Evolutionary conservation across 345 rosid genomes (phyloP).

Genomic region (Pistacia vera): DNA sequence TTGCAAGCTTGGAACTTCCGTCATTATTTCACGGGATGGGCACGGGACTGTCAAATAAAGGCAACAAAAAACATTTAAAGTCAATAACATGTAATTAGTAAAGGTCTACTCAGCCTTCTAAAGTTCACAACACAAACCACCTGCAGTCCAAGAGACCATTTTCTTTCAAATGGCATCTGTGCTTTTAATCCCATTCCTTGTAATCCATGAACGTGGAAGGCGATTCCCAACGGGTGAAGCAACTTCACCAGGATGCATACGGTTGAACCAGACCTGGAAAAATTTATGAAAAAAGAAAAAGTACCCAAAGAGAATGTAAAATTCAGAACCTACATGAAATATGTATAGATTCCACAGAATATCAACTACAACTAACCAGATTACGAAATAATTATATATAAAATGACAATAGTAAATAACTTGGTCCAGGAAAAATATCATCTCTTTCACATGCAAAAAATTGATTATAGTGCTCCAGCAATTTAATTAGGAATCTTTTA

Average conservation of each 20-base stretch:
- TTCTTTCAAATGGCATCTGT: slow-evolving; percentile 63
- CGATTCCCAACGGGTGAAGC: slow-evolving; percentile 55
- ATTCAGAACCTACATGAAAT: neutral
- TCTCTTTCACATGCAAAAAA: neutral
- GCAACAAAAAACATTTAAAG: neutral
- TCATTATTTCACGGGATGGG: slow-evolving; percentile 95
- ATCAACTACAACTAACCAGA: neutral
- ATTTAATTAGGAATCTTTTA: neutral
- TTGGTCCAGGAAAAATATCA: neutral
- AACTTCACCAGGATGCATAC: slow-evolving; percentile 62
- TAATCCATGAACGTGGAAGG: slow-evolving; percentile 68
- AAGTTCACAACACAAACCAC: slow-evolving; percentile 34
- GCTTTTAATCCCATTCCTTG: slow-evolving; percentile 67
- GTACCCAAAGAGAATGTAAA: neutral
- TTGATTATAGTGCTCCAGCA: neutral
- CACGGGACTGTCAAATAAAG: slow-evolving; percentile 59
- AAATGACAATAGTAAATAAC: neutral
- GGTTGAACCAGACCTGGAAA: slow-evolving; percentile 67
- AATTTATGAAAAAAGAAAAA: neutral
- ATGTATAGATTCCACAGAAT: neutral
- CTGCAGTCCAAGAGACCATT: slow-evolving; percentile 98
- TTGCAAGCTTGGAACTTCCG: slow-evolving; percentile 83
- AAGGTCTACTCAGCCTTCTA: neutral
- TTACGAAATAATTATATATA: neutral
- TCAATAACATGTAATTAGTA: neutral